These are phyloP conservation scores for Emergomyces orientalis DNA, from an alignment of 2,329 filamentous ascomycete species.

Conservation along the genomic window DNA sequence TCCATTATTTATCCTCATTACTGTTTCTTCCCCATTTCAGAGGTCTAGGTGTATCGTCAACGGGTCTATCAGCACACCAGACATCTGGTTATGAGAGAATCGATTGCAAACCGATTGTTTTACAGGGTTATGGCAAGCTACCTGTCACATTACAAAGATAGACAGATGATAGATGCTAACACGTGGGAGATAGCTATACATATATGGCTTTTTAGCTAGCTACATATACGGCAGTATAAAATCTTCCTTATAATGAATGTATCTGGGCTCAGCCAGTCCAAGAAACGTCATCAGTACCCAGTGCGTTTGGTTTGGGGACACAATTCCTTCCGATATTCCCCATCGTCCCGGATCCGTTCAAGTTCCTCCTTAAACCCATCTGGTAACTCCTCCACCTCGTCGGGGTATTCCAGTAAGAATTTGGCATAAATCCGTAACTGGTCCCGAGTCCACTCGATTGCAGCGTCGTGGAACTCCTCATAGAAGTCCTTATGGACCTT, in stretches of 20 bases:
- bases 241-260: not conserved
- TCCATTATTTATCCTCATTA: not conserved
- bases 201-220: not conserved
- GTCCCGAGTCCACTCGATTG: not conserved
- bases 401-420: not conserved
- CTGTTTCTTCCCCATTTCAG: not conserved
- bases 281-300: not conserved
- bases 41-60: not conserved
- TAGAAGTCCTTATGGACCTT: constrained; percentile 6
- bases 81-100: not conserved
- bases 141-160: too few species aligned
- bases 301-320: not conserved
- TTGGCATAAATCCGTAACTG: constrained; percentile 4
- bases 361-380: not conserved
- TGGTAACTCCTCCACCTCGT: not conserved
- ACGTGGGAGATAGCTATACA: not conserved
- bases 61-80: not conserved
- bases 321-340: not conserved
- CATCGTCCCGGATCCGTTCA: constrained; percentile 2
- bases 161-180: not conserved
- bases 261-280: not conserved
- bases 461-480: constrained; percentile 3
- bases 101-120: not conserved
- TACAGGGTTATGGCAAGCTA: too few species aligned
- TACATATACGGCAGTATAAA: not conserved